Evolutionary conservation across 768 basidiomycete genomes (phyloP).

Genomic region (Pisolithus marmoratus): DNA sequence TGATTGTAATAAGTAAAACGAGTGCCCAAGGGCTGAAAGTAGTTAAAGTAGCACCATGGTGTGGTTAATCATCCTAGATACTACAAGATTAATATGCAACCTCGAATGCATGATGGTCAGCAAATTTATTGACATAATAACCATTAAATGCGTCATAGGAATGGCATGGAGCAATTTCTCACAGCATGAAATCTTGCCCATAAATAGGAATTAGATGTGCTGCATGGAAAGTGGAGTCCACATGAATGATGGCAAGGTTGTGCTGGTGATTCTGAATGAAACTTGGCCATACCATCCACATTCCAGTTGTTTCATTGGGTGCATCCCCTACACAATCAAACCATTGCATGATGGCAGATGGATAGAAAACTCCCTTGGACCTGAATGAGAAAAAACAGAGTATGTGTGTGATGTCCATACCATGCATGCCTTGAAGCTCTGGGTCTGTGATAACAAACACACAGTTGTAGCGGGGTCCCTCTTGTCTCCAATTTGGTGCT

Average conservation of each 20-base stretch:
- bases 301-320: conserved; percentile 15
- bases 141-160: conserved; percentile 6
- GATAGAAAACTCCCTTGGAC: no score
- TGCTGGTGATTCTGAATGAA: conserved; percentile 2
- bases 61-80: no score
- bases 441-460: no score
- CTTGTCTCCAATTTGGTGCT: conserved; percentile 12
- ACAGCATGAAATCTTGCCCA: not conserved
- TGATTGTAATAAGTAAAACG: no score
- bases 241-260: conserved; percentile 14
- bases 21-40: no score
- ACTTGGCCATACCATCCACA: conserved; percentile 15
- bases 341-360: conserved; percentile 18
- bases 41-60: no score
- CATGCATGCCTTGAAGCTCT: no score
- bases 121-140: conserved; percentile 14
- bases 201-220: not conserved
- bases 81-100: conserved; percentile 4
- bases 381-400: no score
- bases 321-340: conserved; percentile 5
- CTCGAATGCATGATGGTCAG: conserved; percentile 7
- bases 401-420: no score
- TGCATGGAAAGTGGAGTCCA: conserved; percentile 11
- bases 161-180: not conserved
- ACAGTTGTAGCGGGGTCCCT: no score